These are phyloP conservation scores for Alternaria metachromatica DNA, from an alignment of 2,329 filamentous ascomycete species.

Conservation along the genomic window DNA sequence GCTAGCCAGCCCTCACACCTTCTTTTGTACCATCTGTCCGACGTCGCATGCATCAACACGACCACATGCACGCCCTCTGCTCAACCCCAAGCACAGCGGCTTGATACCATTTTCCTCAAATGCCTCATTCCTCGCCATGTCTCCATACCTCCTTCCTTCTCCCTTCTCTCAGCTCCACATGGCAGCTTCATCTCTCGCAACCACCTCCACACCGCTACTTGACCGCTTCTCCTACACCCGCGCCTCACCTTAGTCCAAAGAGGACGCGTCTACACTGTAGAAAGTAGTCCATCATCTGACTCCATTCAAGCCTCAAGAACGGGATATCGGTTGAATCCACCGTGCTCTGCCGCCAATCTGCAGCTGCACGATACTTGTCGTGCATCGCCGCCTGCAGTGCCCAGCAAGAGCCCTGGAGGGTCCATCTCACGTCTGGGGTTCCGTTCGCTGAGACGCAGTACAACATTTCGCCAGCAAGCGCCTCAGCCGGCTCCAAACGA, in stretches of 20 bases:
- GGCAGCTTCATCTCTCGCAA: not conserved
- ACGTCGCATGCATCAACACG: conserved; percentile 12
- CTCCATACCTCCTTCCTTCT: not conserved
- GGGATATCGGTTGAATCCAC: conserved; percentile 27
- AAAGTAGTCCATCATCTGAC: conserved; percentile 39
- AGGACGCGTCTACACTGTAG: conserved; percentile 19
- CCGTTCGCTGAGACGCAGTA: conserved; percentile 24
- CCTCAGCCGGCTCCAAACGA: conserved; percentile 39
- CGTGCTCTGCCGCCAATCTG: conserved; percentile 6
- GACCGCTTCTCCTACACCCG: conserved; percentile 32
- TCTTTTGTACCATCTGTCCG: conserved; percentile 9
- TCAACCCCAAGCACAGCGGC: not conserved
- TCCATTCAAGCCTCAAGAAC: conserved; percentile 17
- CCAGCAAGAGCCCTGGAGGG: conserved; percentile 20
- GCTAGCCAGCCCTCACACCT: conserved; percentile 4
- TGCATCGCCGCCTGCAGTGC: conserved; percentile 28
- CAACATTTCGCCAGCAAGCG: conserved; percentile 36
- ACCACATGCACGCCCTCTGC: conserved; percentile 20
- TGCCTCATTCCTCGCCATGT: conserved; percentile 3
- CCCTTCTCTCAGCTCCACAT: conserved; percentile 1
- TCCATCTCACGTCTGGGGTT: conserved; percentile 18
- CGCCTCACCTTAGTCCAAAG: conserved; percentile 6
- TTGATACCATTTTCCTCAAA: not conserved
- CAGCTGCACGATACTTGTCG: conserved; percentile 3
- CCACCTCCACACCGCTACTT: conserved; percentile 21